Evolutionary conservation across 148 eudicot genomes (phyloP), one percentile per base, ranked within the genome.

Genomic region (Agrostemma githago): DNA sequence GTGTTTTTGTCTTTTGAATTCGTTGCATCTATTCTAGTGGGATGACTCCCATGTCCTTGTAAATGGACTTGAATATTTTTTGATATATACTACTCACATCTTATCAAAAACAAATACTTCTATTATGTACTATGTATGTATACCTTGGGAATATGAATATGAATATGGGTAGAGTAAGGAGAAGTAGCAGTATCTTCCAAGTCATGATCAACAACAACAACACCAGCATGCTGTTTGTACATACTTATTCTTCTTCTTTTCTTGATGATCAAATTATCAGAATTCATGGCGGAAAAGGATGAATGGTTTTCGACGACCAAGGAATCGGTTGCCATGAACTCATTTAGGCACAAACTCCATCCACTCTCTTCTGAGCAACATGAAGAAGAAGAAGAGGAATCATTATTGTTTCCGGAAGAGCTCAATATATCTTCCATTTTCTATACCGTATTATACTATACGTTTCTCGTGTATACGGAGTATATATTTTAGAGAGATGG

Each of bases 111-210:
- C n/a, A n/a, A n/a, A n/a, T n/a, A 26, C 34, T 26, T 26, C 34
- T 26, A 26, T 26, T 6, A 59, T 19, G 14, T 26, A 51, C 15
- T 38, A 3, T 54, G 53, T 66, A 8, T 14, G 12, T 2, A 74
- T 74, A 80, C 76, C 81, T 78, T 80, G 1, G 81, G 83, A 51
- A 70, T 80, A 14, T 62, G 79, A 51, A 70, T 80, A 14, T 62
- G 79, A 46, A 26, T 26, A 26, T 26, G 34, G 34, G 34, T 26
- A 26, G 34, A 26, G 34, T 26, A 26, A 60, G 83, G 83, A 4
- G 86, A 83, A 53, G 48, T 71, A 34, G 86, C 86, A 37, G 86
- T 83, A 53, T 83, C 86, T 62, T 83, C 86, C 73, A 83, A 72
- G 1, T 83, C 86, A 5, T 80, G 77, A 77, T 83, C 83, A 41